Conservation (phyloP, 345 rosid genomes). For the Balakata baccata region DNA sequence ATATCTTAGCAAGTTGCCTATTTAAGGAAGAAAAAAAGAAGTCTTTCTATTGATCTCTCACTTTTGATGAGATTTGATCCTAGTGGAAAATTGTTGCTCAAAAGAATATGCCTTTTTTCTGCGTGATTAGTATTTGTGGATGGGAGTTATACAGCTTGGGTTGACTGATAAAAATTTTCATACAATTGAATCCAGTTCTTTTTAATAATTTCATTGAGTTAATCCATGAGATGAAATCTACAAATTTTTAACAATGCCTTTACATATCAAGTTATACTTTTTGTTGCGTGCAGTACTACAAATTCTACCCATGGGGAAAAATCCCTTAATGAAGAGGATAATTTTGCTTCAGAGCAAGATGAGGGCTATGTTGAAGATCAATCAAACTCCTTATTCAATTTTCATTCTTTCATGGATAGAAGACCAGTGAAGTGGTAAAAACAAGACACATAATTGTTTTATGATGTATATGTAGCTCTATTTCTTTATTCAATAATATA, state of each 20-base stretch:
- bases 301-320: constrained; percentile 34
- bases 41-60: no score
- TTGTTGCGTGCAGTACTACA: constrained; percentile 35
- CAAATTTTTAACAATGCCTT: not conserved
- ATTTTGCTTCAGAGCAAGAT: constrained; percentile 35
- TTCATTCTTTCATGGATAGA: constrained; percentile 68
- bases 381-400: constrained; percentile 43
- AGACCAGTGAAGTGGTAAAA: constrained; percentile 73
- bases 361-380: constrained; percentile 20
- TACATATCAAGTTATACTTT: not conserved
- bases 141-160: not conserved
- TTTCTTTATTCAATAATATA: not conserved
- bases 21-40: no score
- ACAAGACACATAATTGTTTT: constrained; percentile 72
- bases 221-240: not conserved
- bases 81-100: not conserved
- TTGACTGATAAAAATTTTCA: not conserved
- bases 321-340: constrained; percentile 38
- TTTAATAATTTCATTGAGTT: not conserved
- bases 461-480: constrained; percentile 43
- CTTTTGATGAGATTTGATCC: not conserved
- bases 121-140: not conserved
- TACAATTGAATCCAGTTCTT: not conserved
- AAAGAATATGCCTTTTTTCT: not conserved
- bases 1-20: no score